Evolutionary conservation across 2,329 filamentous ascomycete species (phyloP).

Genomic region (Hypomyces perniciosus): DNA sequence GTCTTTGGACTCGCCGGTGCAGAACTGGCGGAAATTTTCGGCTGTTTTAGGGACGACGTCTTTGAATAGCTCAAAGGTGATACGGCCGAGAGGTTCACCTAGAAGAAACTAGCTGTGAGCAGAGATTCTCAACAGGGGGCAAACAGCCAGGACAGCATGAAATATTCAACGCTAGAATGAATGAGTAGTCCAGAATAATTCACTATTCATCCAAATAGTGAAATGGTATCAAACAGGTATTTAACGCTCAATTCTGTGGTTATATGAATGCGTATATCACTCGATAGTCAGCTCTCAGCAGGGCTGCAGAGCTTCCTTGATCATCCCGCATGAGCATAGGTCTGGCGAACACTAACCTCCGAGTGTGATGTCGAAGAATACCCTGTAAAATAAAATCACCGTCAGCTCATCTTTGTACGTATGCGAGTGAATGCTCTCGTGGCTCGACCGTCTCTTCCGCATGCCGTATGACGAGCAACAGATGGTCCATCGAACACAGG

Average conservation of each 20-base stretch:
- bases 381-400: conserved; percentile 28
- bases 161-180: not conserved
- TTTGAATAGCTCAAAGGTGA: conserved; percentile 87
- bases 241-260: not conserved
- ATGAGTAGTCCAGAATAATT: too few relatives aligned
- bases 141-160: not conserved
- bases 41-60: conserved; percentile 80
- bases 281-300: not conserved
- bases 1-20: conserved; percentile 86
- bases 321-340: not conserved
- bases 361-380: conserved; percentile 74
- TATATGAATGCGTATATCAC: not conserved
- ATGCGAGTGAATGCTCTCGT: too few relatives aligned
- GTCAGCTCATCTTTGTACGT: not conserved
- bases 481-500: not conserved
- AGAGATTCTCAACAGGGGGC: not conserved
- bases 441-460: too few relatives aligned
- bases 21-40: conserved; percentile 96
- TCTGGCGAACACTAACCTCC: conserved; percentile 52
- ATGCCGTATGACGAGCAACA: not conserved
- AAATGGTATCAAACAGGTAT: not conserved
- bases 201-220: too few relatives aligned
- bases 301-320: too few relatives aligned
- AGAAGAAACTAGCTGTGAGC: conserved; percentile 3
- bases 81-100: conserved; percentile 81